Evolutionary conservation across 192 early-diverging fungal genomes (phyloP), one percentile per base, ranked within the genome.

Genomic region (Coemansia sp.): DNA sequence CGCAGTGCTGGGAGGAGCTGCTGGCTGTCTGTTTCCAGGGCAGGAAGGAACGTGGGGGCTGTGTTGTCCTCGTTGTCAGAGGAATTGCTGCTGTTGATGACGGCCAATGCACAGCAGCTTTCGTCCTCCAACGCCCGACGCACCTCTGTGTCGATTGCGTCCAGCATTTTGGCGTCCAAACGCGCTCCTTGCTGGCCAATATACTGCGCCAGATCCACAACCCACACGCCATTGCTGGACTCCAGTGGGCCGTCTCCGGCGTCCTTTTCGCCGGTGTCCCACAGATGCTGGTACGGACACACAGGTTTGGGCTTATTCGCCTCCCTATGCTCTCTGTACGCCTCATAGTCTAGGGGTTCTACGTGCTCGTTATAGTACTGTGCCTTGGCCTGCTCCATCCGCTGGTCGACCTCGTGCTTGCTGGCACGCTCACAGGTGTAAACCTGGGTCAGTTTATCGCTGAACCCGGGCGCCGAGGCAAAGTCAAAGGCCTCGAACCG

Each of bases 221-320:
- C 30, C 37, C 20, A 57, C 42, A 72, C 57, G 42, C 61, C 42
- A 34, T 53, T 53, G 4, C 65, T 19, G 9, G 65, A 22, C 5
- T 62, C 69, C 4, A 55, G 27, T 3, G 69, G 62, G 39, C 53
- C 33, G 42, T 61, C 60, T 33, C 30, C 23, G 7, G 58, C 30
- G 14, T 29, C 28, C 25, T 40, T 38, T 3, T 43, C 19, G 5
- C 42, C 53, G 22, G 30, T 35, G 0, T 72, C 62, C 69, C 69
- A 72, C 49, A 72, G 39, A 45, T 72, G 61, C 54, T 72, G 69
- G 54, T 72, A 72, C 32, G 69, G 69, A 11, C 69, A 72, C 24
- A 60, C 50, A 10, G 62, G 58, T 35, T 60, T 60, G 17, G 62
- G 69, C 29, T 48, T 44, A 20, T 15, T 61, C 26, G 22, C 35